Evolutionary conservation across 2,329 filamentous ascomycete genomes (phyloP), one percentile per base, ranked within the genome.

Genomic region (Herpotrichia juniperi): DNA sequence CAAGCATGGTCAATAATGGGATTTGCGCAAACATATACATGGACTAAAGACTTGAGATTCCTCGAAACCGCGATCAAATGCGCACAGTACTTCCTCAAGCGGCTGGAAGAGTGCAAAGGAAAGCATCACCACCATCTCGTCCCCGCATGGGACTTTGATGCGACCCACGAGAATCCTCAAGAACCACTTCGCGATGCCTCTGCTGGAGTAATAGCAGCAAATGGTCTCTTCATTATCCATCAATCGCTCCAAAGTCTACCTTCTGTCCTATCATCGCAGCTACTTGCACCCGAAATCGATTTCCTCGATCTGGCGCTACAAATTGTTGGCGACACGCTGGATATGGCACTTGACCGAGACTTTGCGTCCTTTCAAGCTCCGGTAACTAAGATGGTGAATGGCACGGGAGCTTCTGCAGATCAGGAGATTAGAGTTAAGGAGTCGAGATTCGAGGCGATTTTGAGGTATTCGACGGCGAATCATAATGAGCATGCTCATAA

Each of bases 91-190:
- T 83, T 83, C 53, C 56, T 82, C 2, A 44, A 61, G 0, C 64
- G 76, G 0, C 62, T 82, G 16, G 69, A 74, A 0, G 63, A 66
- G 2, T 72, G 71, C 14, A 61, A 63, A 4, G 59, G 56, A 0
- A 71, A 58, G 26, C 68, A 66, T 59, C 58, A 63, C 17, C 58
- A 66, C 35, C 56, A 47, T 2, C 35, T 69, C 0, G 75, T 81
- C 0, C 79, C 80, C 1, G 70, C 74, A 2, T 83, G 79, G 80
- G 80, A 83, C 48, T 82, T 82, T 39, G 76, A 82, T 52, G 80
- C 80, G 0, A 80, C 80, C 43, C 63, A 65, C 57, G 24, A 78
- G 67, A 42, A 77, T 60, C 16, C 54, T 0, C 19, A 25, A 2
- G 62, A 66, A 8, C 68, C 68, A 8, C 40, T 72, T 3, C 56